Evolutionary conservation across 2,329 filamentous ascomycete genomes (phyloP).

Genomic region (Cercospora sojina): DNA sequence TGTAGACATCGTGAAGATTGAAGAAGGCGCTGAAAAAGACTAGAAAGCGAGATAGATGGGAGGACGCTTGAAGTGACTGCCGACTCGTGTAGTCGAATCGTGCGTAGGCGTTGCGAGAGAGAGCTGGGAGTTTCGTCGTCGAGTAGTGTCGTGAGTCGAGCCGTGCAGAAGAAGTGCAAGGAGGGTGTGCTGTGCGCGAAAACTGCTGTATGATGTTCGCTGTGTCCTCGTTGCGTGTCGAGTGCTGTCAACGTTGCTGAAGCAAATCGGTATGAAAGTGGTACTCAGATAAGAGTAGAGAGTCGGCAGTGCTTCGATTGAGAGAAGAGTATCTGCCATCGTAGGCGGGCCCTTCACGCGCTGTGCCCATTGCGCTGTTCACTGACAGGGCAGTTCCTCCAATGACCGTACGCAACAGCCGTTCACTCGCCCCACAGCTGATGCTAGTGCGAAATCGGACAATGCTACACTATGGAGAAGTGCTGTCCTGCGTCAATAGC

Average conservation of each 20-base stretch:
- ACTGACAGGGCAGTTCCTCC: neutral
- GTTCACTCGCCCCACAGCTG: neutral
- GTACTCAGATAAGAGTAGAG: neutral
- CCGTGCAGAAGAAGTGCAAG: neutral
- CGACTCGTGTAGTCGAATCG: neutral
- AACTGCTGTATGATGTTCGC: neutral
- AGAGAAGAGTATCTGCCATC: neutral
- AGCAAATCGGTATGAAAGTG: neutral
- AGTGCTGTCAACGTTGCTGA: neutral
- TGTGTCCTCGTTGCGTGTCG: neutral
- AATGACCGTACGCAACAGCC: neutral
- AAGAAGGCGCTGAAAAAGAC: neutral
- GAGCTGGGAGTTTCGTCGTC: neutral
- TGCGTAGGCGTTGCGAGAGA: neutral
- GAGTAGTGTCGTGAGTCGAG: neutral
- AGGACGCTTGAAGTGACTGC: neutral
- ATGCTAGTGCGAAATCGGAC: neutral
- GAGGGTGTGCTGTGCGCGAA: neutral
- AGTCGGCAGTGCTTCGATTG: neutral
- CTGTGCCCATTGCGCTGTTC: neutral
- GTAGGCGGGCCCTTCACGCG: neutral
- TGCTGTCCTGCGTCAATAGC: neutral
- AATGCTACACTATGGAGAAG: neutral
- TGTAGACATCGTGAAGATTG: neutral
- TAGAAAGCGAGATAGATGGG: neutral